phyloP scores from a whole-genome alignment of 352 stramenopile genomes.

The Globisporangium lucens region DNA sequence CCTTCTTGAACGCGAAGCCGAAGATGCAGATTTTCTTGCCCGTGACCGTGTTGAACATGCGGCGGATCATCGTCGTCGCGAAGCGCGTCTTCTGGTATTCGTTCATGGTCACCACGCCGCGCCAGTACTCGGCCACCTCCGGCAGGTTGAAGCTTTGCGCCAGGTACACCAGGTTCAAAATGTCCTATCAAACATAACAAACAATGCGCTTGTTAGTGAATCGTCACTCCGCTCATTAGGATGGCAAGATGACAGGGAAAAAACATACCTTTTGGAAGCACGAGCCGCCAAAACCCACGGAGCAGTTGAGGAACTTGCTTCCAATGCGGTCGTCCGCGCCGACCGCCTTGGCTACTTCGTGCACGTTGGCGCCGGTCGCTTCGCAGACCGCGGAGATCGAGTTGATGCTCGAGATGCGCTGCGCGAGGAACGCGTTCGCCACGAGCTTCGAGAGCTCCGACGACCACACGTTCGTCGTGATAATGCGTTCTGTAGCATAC shows the following conservation, averaged over 20 bases:
- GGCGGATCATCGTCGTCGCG: conserved; percentile 95
- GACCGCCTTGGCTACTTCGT: conserved; percentile 97
- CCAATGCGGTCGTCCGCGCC: conserved; percentile 98
- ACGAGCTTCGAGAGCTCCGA: conserved; percentile 99
- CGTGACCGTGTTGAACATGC: conserved; percentile 99
- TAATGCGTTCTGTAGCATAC: conserved; percentile 84
- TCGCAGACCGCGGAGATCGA: conserved; percentile 99
- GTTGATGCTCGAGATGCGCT: conserved; percentile 99
- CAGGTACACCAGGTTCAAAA: conserved; percentile 99
- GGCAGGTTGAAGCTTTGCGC: conserved; percentile 97
- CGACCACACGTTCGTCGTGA: conserved; percentile 99
- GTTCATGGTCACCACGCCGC: conserved; percentile 99
- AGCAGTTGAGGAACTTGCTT: conserved; percentile 97
- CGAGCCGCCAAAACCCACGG: conserved; percentile 98
- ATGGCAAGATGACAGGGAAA: conserved; percentile 19
- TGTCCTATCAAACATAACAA: conserved; percentile 69
- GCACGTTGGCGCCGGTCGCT: conserved; percentile 97
- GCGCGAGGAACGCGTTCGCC: conserved; percentile 98
- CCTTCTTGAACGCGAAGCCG: conserved; percentile 99
- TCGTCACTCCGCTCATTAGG: no score
- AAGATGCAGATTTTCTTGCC: conserved; percentile 99
- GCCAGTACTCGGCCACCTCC: conserved; percentile 99
- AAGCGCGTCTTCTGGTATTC: conserved; percentile 99
- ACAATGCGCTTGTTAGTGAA: not conserved
- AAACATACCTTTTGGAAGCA: conserved; percentile 95